A percentile compares a stretch with the other conserved stretches of the same genome.
These are phyloP conservation scores for Rhynchosporium graminicola DNA, from an alignment of 2,329 filamentous ascomycete species.

Conservation along the genomic window DNA sequence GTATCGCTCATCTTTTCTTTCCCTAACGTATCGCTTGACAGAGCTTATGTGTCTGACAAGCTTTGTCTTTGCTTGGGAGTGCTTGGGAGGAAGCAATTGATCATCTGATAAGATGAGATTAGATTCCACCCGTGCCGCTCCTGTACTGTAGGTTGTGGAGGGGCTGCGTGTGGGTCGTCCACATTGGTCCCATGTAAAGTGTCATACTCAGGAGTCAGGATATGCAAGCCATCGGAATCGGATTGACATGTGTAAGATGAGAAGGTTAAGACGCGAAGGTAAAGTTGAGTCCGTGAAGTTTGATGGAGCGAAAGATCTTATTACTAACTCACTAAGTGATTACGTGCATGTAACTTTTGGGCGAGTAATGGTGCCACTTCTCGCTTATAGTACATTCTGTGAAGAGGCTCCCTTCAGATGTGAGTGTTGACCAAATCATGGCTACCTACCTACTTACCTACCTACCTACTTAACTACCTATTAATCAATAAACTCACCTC, in stretches of 20 bases:
- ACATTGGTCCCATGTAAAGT: background rate
- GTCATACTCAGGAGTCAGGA: background rate
- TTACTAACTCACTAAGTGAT: too few relatives aligned
- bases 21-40: background rate
- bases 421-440: too few relatives aligned
- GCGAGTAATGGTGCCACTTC: too few relatives aligned
- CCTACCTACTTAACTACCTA: too few relatives aligned
- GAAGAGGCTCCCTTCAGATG: too few relatives aligned
- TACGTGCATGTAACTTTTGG: too few relatives aligned
- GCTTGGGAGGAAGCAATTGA: background rate
- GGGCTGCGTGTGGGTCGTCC: background rate
- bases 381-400: too few relatives aligned
- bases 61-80: conserved; percentile 4
- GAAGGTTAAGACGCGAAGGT: background rate
- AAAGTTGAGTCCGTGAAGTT: background rate
- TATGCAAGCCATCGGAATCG: background rate
- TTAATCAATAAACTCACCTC: too few relatives aligned
- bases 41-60: conserved; percentile 11
- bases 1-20: conserved; percentile 3
- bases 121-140: conserved; percentile 6
- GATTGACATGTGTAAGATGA: background rate
- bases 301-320: background rate
- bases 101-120: conserved; percentile 15
- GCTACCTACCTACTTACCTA: too few relatives aligned
- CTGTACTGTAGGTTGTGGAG: background rate